phyloP scores from a whole-genome alignment of 208 protist genomes.

The Phytomonas francai region DNA sequence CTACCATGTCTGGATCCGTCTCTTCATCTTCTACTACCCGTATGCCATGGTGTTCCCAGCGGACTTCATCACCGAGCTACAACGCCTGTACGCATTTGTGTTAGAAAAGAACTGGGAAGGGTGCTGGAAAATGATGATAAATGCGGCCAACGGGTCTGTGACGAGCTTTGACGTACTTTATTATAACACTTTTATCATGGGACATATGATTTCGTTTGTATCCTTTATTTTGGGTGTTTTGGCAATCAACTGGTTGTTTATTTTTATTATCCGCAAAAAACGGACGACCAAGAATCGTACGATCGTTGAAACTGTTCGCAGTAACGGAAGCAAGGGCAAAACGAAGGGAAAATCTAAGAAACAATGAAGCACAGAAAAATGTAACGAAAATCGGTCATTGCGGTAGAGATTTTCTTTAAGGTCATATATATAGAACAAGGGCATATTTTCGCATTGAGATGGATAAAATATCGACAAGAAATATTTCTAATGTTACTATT shows the following conservation, averaged over 20 bases:
- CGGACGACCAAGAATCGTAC: background rate
- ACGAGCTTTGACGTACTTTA: slow-evolving; percentile 20
- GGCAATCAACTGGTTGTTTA: slow-evolving; percentile 16
- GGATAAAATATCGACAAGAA: background rate
- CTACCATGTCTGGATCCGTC: slow-evolving; percentile 50
- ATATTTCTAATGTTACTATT: background rate
- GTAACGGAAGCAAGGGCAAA: background rate
- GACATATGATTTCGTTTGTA: slow-evolving; percentile 23
- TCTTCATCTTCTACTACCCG: slow-evolving; percentile 58
- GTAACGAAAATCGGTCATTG: background rate
- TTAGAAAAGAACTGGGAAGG: slow-evolving; percentile 21
- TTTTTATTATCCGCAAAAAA: slow-evolving; percentile 14
- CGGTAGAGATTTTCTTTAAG: background rate
- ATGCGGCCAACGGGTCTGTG: slow-evolving; percentile 25
- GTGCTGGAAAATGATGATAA: slow-evolving; percentile 12
- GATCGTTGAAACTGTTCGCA: background rate
- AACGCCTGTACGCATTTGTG: slow-evolving; percentile 15
- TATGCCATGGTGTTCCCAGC: slow-evolving; percentile 32
- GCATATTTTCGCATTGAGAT: background rate
- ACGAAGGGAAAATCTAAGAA: background rate
- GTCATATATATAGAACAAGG: background rate
- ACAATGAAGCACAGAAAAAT: background rate
- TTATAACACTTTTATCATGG: slow-evolving; percentile 38
- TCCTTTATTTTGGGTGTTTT: slow-evolving; percentile 15
- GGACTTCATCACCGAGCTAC: slow-evolving; percentile 18